phyloP scores from a whole-genome alignment of 306 rosid species.

The Prunus salicina region DNA sequence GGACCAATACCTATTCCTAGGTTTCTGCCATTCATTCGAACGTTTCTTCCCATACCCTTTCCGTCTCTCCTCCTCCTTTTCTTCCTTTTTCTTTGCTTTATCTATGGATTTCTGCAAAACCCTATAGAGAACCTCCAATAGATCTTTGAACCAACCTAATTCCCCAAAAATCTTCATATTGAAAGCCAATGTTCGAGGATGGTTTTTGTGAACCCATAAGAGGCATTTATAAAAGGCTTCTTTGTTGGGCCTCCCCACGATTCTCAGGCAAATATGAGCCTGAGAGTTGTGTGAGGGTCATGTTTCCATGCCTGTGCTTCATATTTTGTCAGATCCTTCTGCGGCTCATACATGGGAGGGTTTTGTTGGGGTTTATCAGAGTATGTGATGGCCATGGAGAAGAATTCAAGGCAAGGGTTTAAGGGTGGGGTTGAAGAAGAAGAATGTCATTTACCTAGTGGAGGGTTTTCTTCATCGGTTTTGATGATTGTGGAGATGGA shows the following conservation, averaged over 20 bases:
- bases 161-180: not conserved
- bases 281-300: not conserved
- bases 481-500: not conserved
- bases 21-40: no score
- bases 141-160: not conserved
- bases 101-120: not conserved
- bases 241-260: not conserved
- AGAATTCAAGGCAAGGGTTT: not conserved
- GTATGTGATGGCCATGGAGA: not conserved
- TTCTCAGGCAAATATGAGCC: not conserved
- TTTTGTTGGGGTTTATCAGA: no score
- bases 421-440: not conserved
- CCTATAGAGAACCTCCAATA: not conserved
- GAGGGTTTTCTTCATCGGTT: not conserved
- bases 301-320: not conserved
- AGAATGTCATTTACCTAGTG: not conserved
- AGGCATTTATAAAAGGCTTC: not conserved
- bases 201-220: not conserved
- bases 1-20: not conserved
- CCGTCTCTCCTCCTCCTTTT: not conserved
- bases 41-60: not conserved
- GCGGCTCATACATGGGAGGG: not conserved
- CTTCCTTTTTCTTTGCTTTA: not conserved
- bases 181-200: not conserved
- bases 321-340: no score